Evolutionary conservation across 306 rosid genomes (phyloP).

Genomic region (Hippophae gyantsensis): DNA sequence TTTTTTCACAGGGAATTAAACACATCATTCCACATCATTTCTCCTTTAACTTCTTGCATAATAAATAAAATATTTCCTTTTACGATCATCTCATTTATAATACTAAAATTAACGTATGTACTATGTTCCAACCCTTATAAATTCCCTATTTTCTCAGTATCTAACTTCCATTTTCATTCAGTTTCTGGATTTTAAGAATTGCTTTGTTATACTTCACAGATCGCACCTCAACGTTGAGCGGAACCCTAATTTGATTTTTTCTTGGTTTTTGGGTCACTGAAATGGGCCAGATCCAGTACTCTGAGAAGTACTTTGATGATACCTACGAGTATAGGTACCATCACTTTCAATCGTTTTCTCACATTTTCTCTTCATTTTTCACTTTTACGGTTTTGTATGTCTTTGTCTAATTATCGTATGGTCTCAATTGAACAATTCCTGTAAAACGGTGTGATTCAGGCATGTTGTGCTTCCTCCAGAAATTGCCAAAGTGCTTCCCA

Average conservation of each 20-base stretch:
- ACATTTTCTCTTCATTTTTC: not conserved
- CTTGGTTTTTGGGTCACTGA: not conserved
- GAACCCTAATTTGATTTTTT: slow-evolving; percentile 9
- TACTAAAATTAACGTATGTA: too few relatives aligned
- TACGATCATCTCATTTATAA: too few relatives aligned
- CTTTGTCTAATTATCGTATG: not conserved
- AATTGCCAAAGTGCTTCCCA: slow-evolving; percentile 78
- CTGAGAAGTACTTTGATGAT: slow-evolving; percentile 90
- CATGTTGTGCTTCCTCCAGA: slow-evolving; percentile 94
- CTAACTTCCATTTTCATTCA: too few relatives aligned
- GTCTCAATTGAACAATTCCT: not conserved
- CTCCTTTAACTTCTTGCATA: too few relatives aligned
- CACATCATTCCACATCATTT: too few relatives aligned
- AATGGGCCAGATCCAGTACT: slow-evolving; percentile 99
- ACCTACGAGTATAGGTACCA: slow-evolving; percentile 70
- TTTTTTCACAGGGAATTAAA: too few relatives aligned
- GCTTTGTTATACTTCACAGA: too few relatives aligned
- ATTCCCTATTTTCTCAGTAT: too few relatives aligned
- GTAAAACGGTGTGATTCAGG: slow-evolving; percentile 24
- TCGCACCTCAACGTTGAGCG: too few relatives aligned
- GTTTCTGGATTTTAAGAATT: too few relatives aligned
- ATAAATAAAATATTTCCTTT: too few relatives aligned
- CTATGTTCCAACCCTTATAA: too few relatives aligned
- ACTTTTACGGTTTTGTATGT: not conserved
- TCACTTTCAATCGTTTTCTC: not conserved